Conservation (phyloP, 306 rosid genomes). For the Castanospermum australe region DNA sequence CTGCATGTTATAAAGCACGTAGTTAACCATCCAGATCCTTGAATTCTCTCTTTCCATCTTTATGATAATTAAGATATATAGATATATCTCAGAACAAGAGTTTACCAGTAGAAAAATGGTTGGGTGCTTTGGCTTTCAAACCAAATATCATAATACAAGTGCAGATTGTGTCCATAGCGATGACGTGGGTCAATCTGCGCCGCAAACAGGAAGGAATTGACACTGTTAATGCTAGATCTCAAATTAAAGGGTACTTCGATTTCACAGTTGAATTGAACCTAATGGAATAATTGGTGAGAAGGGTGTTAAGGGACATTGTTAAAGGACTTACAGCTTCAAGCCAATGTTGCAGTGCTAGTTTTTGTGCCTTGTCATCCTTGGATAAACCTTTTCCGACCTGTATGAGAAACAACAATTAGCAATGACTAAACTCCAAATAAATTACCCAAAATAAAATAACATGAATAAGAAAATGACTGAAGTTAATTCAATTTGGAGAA, state of each 20-base stretch:
- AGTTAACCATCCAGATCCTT: constrained; percentile 1
- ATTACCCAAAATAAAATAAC: background rate
- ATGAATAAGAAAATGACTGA: background rate
- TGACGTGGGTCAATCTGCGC: constrained; percentile 91
- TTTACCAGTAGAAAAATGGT: constrained; percentile 91
- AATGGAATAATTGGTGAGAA: background rate
- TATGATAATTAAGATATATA: background rate
- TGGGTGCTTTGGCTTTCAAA: constrained; percentile 76
- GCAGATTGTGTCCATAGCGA: constrained; percentile 92
- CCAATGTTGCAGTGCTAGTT: constrained; percentile 82
- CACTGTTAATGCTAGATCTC: background rate
- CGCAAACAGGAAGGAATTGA: background rate
- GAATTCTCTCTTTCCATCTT: background rate
- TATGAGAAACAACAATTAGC: background rate
- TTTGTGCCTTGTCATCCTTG: constrained; percentile 81
- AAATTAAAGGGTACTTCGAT: background rate
- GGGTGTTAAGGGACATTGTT: background rate
- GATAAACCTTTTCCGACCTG: constrained; percentile 84
- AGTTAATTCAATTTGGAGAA: background rate
- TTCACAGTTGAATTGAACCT: background rate
- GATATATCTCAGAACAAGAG: background rate
- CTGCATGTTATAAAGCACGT: constrained; percentile 38
- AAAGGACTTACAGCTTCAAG: constrained; percentile 73
- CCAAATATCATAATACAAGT: constrained; percentile 82
- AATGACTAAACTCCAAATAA: background rate